Base-by-base conservation (phyloP, 352 stramenopile genomes). In the Globisporangium solare region DNA sequence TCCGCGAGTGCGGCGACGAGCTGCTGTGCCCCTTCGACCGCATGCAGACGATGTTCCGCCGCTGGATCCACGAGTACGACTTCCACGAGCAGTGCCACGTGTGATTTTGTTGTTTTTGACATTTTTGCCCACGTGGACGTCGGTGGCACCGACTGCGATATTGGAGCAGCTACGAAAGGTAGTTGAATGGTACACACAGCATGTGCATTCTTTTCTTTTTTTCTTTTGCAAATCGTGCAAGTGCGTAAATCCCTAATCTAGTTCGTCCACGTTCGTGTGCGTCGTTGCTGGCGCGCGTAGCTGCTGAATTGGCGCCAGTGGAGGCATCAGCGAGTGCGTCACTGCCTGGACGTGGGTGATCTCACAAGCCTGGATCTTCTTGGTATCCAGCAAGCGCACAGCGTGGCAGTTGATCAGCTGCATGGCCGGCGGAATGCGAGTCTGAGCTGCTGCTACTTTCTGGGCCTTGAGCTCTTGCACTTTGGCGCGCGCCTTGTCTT, bases 31-130 rank as follows among this genome's bases (percentile, higher is more conserved):
- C 77, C 41, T 74, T 94, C 11, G 50, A 75, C 6, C 62, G 71
- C 20, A 58, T 92, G 43, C 73, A 88, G 35, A 57, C 55, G 1
- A 76, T 89, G 20, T 92, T 88, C 42, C 60, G 59, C 5, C 65
- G 62, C 7, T 92, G 79, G 77, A 73, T 88, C 53, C 73, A 87
- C 60, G 81, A 91, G 41, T 88, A 86, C 51, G 65, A 88, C 55
- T 89, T 88, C 46, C 59, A 84, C 48, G 54, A 70, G 21, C 57
- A 81, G 24, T 91, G 78, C 18, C 50, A 64, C 6, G 47, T 80
- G 7, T 50, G 53, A 54, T 32, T 40, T 50, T 17, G 3, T 18
- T 17, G 5, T 18, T 37, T 39, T 10, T 35, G 6, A 10, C 27
- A 35, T 35, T 35, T 35, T 35, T 35, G 27, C 5, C 27, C 7